Conservation (phyloP, 1,139 yeast species). For the Nakaseomyces delphensis region DNA sequence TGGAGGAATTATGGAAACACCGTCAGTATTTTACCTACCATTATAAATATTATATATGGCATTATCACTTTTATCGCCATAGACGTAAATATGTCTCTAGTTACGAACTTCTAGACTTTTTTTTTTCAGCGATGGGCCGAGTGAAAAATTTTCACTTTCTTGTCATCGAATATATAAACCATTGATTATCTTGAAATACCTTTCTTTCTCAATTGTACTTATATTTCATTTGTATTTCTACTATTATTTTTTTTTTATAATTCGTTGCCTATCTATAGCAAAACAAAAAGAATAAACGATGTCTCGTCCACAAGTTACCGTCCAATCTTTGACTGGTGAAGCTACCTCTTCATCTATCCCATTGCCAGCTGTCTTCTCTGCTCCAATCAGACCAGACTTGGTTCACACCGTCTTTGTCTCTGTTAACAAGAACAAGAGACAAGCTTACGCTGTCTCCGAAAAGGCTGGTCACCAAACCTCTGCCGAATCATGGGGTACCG, state of each 20-base stretch:
- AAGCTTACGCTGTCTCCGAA: conserved; percentile 98
- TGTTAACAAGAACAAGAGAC: conserved; percentile 99
- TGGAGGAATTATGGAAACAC: too few species aligned
- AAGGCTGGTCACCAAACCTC: conserved; percentile 99
- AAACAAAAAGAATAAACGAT: conserved; percentile 31
- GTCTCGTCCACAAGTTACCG: conserved; percentile 98
- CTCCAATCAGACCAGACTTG: conserved; percentile 99
- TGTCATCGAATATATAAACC: background rate
- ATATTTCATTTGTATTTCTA: too few species aligned
- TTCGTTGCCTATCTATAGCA: conserved; percentile 1
- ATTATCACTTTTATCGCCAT: background rate
- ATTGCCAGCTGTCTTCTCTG: conserved; percentile 97
- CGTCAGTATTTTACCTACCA: background rate
- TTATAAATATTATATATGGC: background rate
- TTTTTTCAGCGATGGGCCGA: background rate
- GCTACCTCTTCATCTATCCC: conserved; percentile 78
- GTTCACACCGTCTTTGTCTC: conserved; percentile 98
- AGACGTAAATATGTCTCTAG: background rate
- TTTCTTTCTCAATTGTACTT: background rate
- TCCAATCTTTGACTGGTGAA: conserved; percentile 82
- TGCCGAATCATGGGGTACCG: conserved; percentile 99
- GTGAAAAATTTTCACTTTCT: conserved; percentile 3
- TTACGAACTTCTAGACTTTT: background rate
- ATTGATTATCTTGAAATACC: background rate
- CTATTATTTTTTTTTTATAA: too few species aligned